Evolutionary conservation across 352 stramenopile genomes (phyloP).

Genomic region (Phytopythium vexans): DNA sequence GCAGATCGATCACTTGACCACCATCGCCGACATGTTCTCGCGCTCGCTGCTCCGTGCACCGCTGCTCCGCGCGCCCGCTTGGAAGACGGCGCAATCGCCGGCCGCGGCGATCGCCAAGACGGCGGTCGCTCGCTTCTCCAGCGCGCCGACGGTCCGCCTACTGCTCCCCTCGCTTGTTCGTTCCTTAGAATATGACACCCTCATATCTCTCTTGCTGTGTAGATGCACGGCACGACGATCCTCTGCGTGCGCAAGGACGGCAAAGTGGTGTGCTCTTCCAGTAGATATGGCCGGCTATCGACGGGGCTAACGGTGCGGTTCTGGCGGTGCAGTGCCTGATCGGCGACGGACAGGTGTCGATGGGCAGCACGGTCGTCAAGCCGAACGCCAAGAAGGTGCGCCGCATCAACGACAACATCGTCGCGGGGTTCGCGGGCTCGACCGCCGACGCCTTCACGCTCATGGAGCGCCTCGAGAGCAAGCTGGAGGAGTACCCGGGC

Average conservation of each 20-base stretch:
- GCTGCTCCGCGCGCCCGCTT: conserved; percentile 10
- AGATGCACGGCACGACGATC: conserved; percentile 97
- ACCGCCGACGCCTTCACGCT: conserved; percentile 98
- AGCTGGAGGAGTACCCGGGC: conserved; percentile 97
- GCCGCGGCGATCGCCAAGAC: conserved; percentile 13
- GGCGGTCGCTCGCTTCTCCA: conserved; percentile 41
- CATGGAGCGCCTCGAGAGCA: conserved; percentile 97
- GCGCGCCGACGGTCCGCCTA: conserved; percentile 39
- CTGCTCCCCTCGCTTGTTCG: background rate
- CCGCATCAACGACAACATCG: conserved; percentile 92
- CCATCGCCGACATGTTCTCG: conserved; percentile 39
- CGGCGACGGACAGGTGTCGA: conserved; percentile 97
- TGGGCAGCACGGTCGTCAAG: conserved; percentile 96
- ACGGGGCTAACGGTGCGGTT: background rate
- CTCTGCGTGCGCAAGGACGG: conserved; percentile 97
- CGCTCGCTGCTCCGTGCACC: conserved; percentile 56
- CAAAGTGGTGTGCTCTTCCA: conserved; percentile 87
- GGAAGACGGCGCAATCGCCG: conserved; percentile 1
- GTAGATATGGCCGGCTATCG: background rate
- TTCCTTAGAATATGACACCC: background rate
- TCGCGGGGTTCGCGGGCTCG: conserved; percentile 96
- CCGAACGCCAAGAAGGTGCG: conserved; percentile 98
- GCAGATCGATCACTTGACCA: background rate
- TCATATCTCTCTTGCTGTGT: conserved; percentile 4
- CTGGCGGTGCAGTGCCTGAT: conserved; percentile 85